Evolutionary conservation across 1,139 yeast genomes (phyloP).

Genomic region (Torulaspora globosa): DNA sequence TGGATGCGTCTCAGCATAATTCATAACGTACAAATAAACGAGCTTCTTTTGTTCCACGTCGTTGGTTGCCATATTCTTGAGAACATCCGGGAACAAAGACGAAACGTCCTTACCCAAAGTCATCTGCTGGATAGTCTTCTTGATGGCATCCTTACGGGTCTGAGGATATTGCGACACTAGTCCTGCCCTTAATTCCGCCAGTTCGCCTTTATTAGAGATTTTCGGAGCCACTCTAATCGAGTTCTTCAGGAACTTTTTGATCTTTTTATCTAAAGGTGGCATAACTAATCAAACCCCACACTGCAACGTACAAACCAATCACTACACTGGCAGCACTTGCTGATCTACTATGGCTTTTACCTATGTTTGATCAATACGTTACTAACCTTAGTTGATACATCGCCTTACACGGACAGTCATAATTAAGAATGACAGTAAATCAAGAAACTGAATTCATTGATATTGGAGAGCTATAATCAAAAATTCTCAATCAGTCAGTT

Average conservation of each 20-base stretch:
- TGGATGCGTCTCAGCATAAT: slow-evolving; percentile 94
- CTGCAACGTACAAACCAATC: neutral
- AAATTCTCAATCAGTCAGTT: no score
- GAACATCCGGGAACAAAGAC: slow-evolving; percentile 88
- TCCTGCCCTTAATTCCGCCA: slow-evolving; percentile 83
- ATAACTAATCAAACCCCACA: slow-evolving; percentile 10
- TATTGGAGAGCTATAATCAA: neutral
- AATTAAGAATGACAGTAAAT: neutral
- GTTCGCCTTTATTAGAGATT: slow-evolving; percentile 54
- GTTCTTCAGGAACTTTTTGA: slow-evolving; percentile 36
- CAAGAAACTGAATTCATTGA: neutral
- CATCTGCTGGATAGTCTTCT: slow-evolving; percentile 96
- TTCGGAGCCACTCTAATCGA: slow-evolving; percentile 38
- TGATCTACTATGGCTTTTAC: neutral
- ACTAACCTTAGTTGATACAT: neutral
- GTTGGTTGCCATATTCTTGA: slow-evolving; percentile 94
- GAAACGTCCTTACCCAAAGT: slow-evolving; percentile 98
- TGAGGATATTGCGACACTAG: slow-evolving; percentile 91
- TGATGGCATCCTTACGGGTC: slow-evolving; percentile 94
- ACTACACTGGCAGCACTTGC: neutral
- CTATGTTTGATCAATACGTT: neutral
- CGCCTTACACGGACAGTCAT: neutral
- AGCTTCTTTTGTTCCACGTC: slow-evolving; percentile 95
- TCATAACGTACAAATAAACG: slow-evolving; percentile 92
- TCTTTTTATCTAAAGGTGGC: slow-evolving; percentile 37